A percentile compares a stretch with the other conserved stretches of the same genome.
Conservation (phyloP, 2,329 filamentous ascomycete genomes). For the Calonectria henricotiae region DNA sequence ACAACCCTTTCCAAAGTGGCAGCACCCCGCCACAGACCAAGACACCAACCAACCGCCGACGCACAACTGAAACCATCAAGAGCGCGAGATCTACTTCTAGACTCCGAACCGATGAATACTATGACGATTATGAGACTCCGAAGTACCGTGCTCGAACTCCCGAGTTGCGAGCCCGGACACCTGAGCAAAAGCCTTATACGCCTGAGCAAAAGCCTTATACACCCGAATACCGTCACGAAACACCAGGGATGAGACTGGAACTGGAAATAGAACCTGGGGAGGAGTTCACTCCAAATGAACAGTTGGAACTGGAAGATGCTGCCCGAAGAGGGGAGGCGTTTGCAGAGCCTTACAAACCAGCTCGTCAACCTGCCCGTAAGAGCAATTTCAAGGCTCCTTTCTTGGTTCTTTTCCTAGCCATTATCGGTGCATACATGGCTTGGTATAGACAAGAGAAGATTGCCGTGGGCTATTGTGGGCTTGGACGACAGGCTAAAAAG, state of each 20-base stretch:
- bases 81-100: conserved; percentile 62
- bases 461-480: conserved; percentile 94
- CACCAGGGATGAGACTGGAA: background rate
- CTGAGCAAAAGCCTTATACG: conserved; percentile 47
- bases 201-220: conserved; percentile 1
- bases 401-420: conserved; percentile 79
- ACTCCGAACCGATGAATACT: conserved; percentile 62
- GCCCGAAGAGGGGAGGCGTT: conserved; percentile 69
- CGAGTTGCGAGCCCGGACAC: conserved; percentile 56
- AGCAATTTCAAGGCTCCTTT: conserved; percentile 76
- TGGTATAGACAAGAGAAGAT: conserved; percentile 97
- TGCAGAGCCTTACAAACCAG: conserved; percentile 63
- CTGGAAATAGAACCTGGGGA: conserved; percentile 79
- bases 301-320: conserved; percentile 83
- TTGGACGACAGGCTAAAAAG: conserved; percentile 76
- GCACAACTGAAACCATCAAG: conserved; percentile 64
- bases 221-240: conserved; percentile 1
- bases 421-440: conserved; percentile 80
- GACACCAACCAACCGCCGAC: conserved; percentile 67
- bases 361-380: conserved; percentile 57
- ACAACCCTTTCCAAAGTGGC: conserved; percentile 93
- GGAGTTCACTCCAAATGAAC: conserved; percentile 94
- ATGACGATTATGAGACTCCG: conserved; percentile 58
- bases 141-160: conserved; percentile 59
- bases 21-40: conserved; percentile 75